Evolutionary conservation across 768 basidiomycete genomes (phyloP).

Genomic region (Termitomyces titanicus): DNA sequence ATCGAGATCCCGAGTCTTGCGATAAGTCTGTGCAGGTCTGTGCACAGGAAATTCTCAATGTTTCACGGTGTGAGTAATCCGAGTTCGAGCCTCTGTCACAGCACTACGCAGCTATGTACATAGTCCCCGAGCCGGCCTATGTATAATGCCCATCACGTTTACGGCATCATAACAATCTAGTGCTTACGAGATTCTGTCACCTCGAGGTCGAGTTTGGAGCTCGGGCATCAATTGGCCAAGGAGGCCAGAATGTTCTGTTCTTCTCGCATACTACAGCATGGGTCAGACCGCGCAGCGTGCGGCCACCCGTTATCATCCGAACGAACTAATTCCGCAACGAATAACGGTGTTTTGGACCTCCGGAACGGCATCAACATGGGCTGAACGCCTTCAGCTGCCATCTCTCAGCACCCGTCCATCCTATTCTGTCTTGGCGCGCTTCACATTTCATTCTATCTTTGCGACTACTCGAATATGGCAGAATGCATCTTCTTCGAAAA

Average conservation of each 20-base stretch:
- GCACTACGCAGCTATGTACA: neutral
- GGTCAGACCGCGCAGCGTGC: neutral
- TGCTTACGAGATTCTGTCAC: neutral
- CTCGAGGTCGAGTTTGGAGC: neutral
- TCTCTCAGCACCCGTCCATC: neutral
- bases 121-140: neutral
- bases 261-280: neutral
- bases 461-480: neutral
- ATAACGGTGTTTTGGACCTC: constrained; percentile 2
- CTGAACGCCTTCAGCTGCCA: neutral
- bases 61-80: constrained; percentile 4
- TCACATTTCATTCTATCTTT: neutral
- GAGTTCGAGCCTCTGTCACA: neutral
- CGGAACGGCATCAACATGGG: constrained; percentile 12
- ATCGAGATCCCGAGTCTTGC: constrained; percentile 2
- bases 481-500: neutral
- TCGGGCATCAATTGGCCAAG: neutral
- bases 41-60: neutral
- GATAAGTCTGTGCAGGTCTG: neutral
- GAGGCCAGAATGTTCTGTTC: neutral
- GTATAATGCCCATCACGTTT: neutral
- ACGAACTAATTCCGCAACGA: neutral
- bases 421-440: neutral
- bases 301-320: neutral
- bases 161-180: neutral